Conservation (phyloP, 331 rosid species). For the Phaseolus coccineus region DNA sequence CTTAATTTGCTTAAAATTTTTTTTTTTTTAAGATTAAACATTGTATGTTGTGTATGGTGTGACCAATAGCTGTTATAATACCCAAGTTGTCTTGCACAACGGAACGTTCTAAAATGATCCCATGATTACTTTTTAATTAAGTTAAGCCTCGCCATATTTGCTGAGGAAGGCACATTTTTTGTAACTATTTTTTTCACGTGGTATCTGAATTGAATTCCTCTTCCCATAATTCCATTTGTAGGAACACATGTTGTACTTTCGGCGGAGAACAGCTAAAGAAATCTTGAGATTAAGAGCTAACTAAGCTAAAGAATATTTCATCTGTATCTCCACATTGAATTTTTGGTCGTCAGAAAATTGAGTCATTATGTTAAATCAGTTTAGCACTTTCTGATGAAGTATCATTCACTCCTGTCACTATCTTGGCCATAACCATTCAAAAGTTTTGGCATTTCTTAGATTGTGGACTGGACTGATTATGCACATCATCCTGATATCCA, state of each 20-base stretch:
- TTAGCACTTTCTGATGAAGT: constrained; percentile 12
- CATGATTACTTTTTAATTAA: neutral
- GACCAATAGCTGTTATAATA: neutral
- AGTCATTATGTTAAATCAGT: constrained; percentile 28
- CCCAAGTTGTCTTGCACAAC: neutral
- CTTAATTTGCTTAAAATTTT: neutral
- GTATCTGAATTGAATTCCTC: constrained; percentile 38
- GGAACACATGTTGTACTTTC: constrained; percentile 92
- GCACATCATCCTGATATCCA: neutral
- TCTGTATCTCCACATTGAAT: constrained; percentile 5
- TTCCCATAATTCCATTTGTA: constrained; percentile 45
- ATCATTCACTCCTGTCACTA: constrained; percentile 23
- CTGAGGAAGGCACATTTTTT: neutral
- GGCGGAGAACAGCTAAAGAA: constrained; percentile 84
- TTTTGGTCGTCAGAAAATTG: constrained; percentile 20
- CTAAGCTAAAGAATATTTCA: constrained; percentile 46
- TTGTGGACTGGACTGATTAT: constrained; percentile 5
- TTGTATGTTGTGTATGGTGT: neutral
- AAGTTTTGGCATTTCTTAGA: constrained; percentile 34
- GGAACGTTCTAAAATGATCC: constrained; percentile 17
- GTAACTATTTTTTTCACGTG: constrained; percentile 1
- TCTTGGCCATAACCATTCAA: constrained; percentile 38
- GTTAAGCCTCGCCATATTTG: constrained; percentile 1
- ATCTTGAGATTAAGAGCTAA: constrained; percentile 80
- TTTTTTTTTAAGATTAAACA: neutral